A percentile compares a stretch with the other conserved stretches of the same genome.
These are phyloP conservation scores for Globisporangium orthogonon DNA, from an alignment of 352 stramenopile species.

Conservation along the genomic window DNA sequence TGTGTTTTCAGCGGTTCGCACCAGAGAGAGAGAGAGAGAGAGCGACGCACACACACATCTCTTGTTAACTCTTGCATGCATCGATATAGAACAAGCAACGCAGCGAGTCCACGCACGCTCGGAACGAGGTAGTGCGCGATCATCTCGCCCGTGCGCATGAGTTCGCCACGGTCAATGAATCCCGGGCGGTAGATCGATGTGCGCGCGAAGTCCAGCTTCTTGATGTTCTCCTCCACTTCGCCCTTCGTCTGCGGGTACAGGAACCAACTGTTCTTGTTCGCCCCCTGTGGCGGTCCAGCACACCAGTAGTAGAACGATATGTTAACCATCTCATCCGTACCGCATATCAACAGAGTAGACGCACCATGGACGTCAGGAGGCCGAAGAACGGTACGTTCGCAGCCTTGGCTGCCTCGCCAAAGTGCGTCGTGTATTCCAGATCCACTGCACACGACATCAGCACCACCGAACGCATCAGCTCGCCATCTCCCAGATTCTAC, in stretches of 20 bases:
- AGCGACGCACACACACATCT: no score
- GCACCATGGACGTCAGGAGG: not conserved
- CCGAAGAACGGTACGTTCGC: conserved; percentile 32
- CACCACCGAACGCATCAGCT: no score
- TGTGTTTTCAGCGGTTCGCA: not conserved
- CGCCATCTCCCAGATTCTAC: no score
- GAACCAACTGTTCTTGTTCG: conserved; percentile 73
- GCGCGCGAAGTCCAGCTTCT: conserved; percentile 43
- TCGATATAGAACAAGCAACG: not conserved
- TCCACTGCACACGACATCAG: conserved; percentile 32
- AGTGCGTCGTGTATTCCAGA: conserved; percentile 58
- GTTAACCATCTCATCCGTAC: no score
- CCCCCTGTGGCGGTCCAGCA: conserved; percentile 15
- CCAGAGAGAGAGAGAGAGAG: not conserved
- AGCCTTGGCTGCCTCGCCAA: conserved; percentile 41
- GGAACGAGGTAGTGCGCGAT: conserved; percentile 38
- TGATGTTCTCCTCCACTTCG: conserved; percentile 58
- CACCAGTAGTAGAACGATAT: no score
- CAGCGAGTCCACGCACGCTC: conserved; percentile 26
- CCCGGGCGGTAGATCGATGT: conserved; percentile 53
- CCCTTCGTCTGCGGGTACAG: conserved; percentile 75
- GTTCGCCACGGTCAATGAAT: conserved; percentile 48
- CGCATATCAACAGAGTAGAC: not conserved
- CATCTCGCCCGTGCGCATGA: conserved; percentile 47
- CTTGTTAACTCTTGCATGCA: no score